Percentiles rank a stretch among this genome's conserved stretches.
Conservation (phyloP, 305 asterid genomes). For the Solanum hybrid region DNA sequence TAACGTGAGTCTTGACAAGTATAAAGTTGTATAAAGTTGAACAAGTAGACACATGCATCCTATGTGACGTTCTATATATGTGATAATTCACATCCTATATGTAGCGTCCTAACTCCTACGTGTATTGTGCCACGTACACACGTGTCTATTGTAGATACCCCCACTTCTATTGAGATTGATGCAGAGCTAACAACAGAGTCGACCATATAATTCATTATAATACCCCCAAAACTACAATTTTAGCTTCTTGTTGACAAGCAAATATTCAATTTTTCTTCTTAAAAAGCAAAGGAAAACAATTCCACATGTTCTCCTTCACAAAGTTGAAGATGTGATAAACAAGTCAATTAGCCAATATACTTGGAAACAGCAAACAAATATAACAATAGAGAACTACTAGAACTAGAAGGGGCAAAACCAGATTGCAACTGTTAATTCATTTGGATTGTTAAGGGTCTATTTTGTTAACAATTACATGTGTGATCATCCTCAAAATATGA, state of each 20-base stretch:
- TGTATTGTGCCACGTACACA: no score
- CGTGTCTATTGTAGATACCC: neutral
- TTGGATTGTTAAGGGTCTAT: neutral
- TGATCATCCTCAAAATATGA: conserved; percentile 14
- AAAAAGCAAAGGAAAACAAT: neutral
- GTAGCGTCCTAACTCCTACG: neutral
- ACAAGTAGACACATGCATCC: neutral
- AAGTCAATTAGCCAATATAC: neutral
- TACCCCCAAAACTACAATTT: neutral
- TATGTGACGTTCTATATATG: neutral
- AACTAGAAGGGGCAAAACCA: neutral
- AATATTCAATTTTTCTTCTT: neutral
- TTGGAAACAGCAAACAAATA: neutral
- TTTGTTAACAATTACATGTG: conserved; percentile 5
- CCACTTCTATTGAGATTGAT: neutral
- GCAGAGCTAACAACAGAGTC: neutral
- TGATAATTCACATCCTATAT: no score
- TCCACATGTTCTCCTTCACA: neutral
- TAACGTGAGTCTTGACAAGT: neutral
- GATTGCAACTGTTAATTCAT: neutral
- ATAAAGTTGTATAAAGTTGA: no score
- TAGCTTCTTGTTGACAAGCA: neutral
- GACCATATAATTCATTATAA: neutral
- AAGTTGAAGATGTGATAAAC: neutral
- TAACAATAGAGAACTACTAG: neutral